Conservation (phyloP, 805 yeast species). For the Candida michaelii region DNA sequence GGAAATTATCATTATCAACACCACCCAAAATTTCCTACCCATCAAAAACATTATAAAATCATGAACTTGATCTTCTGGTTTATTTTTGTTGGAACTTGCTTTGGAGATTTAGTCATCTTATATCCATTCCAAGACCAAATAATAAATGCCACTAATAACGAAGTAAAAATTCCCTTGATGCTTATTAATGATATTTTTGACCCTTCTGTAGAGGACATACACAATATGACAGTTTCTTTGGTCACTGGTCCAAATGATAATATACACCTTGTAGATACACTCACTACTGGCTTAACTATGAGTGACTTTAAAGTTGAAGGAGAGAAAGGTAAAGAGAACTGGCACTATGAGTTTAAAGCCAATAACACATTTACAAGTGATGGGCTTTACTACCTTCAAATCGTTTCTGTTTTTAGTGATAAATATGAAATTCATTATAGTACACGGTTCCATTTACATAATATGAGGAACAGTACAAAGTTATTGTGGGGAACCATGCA, state of each 20-base stretch:
- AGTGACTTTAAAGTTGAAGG: background rate
- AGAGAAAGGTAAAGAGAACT: background rate
- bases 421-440: constrained; percentile 14
- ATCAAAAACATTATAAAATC: too few relatives aligned
- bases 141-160: constrained; percentile 1
- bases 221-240: constrained; percentile 8
- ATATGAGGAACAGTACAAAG: constrained; percentile 7
- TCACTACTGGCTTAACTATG: constrained; percentile 3
- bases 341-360: constrained; percentile 4
- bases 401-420: constrained; percentile 9
- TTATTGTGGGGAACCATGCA: constrained; percentile 11
- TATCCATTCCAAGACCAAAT: constrained; percentile 9
- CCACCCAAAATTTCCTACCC: too few relatives aligned
- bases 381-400: constrained; percentile 15
- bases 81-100: background rate
- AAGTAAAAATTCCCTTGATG: constrained; percentile 5
- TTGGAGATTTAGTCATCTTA: constrained; percentile 10
- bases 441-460: constrained; percentile 9
- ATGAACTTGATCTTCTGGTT: background rate
- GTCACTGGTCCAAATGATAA: constrained; percentile 15
- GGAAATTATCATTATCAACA: too few relatives aligned
- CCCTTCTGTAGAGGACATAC: constrained; percentile 9
- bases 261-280: constrained; percentile 5
- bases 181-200: constrained; percentile 11
- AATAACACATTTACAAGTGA: constrained; percentile 5